Evolutionary conservation across 2,329 filamentous ascomycete species (phyloP).

Genomic region (Pyrenophora tritici-repentis): DNA sequence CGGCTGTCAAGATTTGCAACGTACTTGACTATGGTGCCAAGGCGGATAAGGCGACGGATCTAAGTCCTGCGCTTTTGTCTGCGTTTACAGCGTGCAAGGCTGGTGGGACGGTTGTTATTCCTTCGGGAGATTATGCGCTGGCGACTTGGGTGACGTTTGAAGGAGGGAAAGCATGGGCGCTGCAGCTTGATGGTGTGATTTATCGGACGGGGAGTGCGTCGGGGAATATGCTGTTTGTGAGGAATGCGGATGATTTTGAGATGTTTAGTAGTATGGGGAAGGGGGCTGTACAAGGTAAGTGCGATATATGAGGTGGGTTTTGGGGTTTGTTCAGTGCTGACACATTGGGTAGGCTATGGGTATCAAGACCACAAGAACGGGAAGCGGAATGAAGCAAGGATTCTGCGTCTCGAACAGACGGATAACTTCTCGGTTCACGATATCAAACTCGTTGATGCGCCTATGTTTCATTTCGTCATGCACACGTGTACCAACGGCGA

Average conservation of each 20-base stretch:
- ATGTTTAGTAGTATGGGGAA: conserved; percentile 58
- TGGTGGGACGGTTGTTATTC: conserved; percentile 58
- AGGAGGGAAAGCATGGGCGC: conserved; percentile 55
- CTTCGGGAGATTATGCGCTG: conserved; percentile 57
- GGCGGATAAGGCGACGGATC: conserved; percentile 58
- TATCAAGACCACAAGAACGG: conserved; percentile 56
- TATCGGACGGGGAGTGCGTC: conserved; percentile 56
- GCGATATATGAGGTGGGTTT: background rate
- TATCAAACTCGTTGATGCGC: conserved; percentile 55
- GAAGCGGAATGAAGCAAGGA: conserved; percentile 50
- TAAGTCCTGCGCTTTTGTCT: conserved; percentile 54
- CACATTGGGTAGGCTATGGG: conserved; percentile 46
- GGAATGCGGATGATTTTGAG: conserved; percentile 58
- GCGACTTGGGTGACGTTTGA: conserved; percentile 56
- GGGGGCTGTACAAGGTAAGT: conserved; percentile 56
- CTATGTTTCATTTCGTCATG: conserved; percentile 57
- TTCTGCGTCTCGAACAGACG: conserved; percentile 54
- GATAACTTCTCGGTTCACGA: conserved; percentile 57
- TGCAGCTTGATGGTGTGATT: conserved; percentile 60
- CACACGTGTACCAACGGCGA: conserved; percentile 59
- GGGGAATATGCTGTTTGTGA: conserved; percentile 61
- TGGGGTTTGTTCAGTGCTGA: no score
- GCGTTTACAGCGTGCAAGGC: conserved; percentile 58
- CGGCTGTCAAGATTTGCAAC: conserved; percentile 57
- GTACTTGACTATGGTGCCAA: conserved; percentile 59